Evolutionary conservation across 1,139 yeast species (phyloP), one percentile per base, ranked within the genome.

Genomic region (Arxiozyma bovina): DNA sequence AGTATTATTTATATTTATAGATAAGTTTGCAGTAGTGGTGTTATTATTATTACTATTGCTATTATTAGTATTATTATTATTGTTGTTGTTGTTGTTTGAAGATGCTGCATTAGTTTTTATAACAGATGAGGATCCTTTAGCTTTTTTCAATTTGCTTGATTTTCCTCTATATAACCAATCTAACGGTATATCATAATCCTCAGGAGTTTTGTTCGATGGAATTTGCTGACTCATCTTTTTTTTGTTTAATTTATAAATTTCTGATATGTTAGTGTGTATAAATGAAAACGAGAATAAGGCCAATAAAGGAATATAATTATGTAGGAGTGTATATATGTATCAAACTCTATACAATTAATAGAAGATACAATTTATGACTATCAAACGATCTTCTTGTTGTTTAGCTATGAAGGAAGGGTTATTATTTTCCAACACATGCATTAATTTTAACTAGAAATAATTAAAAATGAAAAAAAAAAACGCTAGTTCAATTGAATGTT

Each of bases 161-260:
- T 61, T 62, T 5, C 66, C 65, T 53, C 61, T 66, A 57, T 68
- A 68, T 45, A 68, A 55, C 71, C 71, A 68, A 48, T 66, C 71
- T 12, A 63, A 65, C 11, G 67, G 66, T 34, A 68, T 63, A 56
- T 68, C 71, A 34, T 65, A 60, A 45, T 63, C 68, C 8, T 55
- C 53, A 34, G 55, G 45, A 30, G 40, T 49, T 11, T 12, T 41
- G n/a, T 9, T 23, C 12, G 15, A 8, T 23, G 38, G 18, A 25
- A 34, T 12, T 34, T 34, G 40, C n/a, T 34, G 40, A 6, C n/a
- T 34, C 40, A 34, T 34, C n/a, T 12, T 34, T 34, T 12, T 34
- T 34, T 44, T 20, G 23, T 44, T 44, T 44, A 25, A 11, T 21
- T 43, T 22, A 6, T 43, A 8, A 21, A 2, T 21, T 43, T 22